phyloP scores from a whole-genome alignment of 441 rosid species.

The Populus tomentosa region DNA sequence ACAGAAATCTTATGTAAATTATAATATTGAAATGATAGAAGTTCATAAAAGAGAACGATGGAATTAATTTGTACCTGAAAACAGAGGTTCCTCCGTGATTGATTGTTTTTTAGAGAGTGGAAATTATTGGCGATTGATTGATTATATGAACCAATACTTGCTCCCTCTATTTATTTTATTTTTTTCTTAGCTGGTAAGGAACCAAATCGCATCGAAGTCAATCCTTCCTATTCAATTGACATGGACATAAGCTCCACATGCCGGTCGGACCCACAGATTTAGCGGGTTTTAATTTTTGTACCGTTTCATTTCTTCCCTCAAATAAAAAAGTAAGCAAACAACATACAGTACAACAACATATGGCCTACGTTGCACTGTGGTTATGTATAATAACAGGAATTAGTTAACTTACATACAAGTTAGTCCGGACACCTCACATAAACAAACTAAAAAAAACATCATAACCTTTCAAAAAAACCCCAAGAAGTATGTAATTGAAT shows the following conservation, averaged over 20 bases:
- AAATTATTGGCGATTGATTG: background rate
- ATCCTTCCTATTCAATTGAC: background rate
- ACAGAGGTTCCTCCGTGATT: conserved; percentile 82
- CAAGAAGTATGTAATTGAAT: no score
- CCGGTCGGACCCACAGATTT: conserved; percentile 1
- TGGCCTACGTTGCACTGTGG: no score
- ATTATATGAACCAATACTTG: background rate
- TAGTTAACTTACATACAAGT: no score
- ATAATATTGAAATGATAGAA: background rate
- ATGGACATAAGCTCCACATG: background rate
- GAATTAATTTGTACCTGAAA: conserved; percentile 44
- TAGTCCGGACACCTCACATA: no score
- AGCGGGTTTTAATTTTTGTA: background rate
- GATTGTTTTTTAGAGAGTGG: background rate
- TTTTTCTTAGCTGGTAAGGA: conserved; percentile 42
- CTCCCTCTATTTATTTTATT: background rate
- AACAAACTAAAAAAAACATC: no score
- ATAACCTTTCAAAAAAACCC: no score
- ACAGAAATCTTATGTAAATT: background rate
- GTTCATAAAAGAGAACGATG: background rate
- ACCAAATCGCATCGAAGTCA: conserved; percentile 1
- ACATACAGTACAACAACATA: no score
- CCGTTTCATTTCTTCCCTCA: background rate
- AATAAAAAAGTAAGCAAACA: no score
- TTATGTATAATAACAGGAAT: no score